These are phyloP conservation scores for Pseudogymnoascus sp. DNA, from an alignment of 2,329 filamentous ascomycete genomes.

Conservation along the genomic window DNA sequence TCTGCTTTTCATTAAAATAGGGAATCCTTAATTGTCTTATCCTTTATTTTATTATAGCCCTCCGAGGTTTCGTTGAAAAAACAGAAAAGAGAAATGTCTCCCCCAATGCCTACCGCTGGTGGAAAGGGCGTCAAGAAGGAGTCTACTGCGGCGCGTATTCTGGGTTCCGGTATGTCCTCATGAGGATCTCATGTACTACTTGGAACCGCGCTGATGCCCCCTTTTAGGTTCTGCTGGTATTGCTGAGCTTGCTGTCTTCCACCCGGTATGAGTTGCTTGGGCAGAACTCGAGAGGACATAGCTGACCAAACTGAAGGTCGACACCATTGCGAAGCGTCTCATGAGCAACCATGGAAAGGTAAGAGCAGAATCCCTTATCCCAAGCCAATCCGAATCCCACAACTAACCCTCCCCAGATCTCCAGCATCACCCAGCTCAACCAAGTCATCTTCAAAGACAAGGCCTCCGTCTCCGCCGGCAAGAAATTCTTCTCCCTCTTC, in stretches of 20 bases:
- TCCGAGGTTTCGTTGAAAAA: conserved; percentile 6
- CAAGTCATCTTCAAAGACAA: conserved; percentile 89
- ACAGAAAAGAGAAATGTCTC: conserved; percentile 5
- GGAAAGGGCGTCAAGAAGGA: conserved; percentile 70
- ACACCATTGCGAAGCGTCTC: conserved; percentile 96
- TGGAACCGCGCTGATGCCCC: conserved; percentile 15
- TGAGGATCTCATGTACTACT: conserved; percentile 3
- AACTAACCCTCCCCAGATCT: conserved; percentile 39
- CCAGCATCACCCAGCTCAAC: conserved; percentile 62
- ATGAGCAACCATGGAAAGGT: conserved; percentile 94
- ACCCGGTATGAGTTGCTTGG: conserved; percentile 54
- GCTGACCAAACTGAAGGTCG: conserved; percentile 55
- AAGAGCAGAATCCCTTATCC: conserved; percentile 21
- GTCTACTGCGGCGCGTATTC: conserved; percentile 77
- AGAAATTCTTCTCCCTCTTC: conserved; percentile 92
- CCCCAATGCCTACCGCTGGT: conserved; percentile 26
- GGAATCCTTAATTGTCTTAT: conserved; percentile 10
- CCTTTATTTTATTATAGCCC: background rate
- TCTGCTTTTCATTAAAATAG: background rate
- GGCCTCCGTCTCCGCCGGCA: conserved; percentile 59
- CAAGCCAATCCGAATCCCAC: conserved; percentile 19
- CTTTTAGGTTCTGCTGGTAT: conserved; percentile 78
- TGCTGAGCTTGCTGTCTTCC: conserved; percentile 86
- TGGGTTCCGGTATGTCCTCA: conserved; percentile 71
- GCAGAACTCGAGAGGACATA: conserved; percentile 12